Evolutionary conservation across 257 asterid species (phyloP), one percentile per base, ranked within the genome.

Genomic region (Nicotiana sylvestris): DNA sequence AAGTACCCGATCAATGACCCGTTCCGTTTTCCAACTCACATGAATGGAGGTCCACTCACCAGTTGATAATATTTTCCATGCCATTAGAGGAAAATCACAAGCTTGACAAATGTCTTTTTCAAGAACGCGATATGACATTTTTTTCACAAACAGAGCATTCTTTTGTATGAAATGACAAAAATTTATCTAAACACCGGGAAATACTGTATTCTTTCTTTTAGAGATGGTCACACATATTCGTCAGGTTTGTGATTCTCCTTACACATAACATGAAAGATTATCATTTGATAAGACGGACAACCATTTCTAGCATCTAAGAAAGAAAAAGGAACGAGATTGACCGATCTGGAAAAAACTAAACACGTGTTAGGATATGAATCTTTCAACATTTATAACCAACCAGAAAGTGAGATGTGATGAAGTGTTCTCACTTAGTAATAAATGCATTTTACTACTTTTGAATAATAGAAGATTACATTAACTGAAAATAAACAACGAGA

Each of bases 1-100:
- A 78, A 17, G 7, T 33, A 18, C 1, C 33, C 29, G 43, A 35
- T 49, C 10, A 7, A 21, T 2, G 18, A 4, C 53, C 2, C 29
- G 13, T 60, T 60, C 29, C 13, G 0, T 60, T n/a, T 17, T 60
- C 65, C 65, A 27, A 18, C 65, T 60, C 12, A 56, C 9, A 56
- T 17, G 21, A 18, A 56, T 56, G 76, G 46, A 67, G 53, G 12
- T 15, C 66, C 29, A 37, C 2, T 15, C 18, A 15, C 6, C 51
- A 74, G 25, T 58, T 16, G 18, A 18, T 57, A 35, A 53, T 7
- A 81, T 82, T 86, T 87, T 84, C 88, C 57, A 77, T 60, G 81
- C 66, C 89, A 83, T 61, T 84, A 46, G 30, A 77, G 89, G 88
- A 90, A 92, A 86, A 88, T 89, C 68, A 85, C 92, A 85, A 86